Percentiles rank a stretch among this genome's conserved stretches.
These are phyloP conservation scores for Candida mesenterica DNA, from an alignment of 1,139 yeast genomes.

Conservation along the genomic window DNA sequence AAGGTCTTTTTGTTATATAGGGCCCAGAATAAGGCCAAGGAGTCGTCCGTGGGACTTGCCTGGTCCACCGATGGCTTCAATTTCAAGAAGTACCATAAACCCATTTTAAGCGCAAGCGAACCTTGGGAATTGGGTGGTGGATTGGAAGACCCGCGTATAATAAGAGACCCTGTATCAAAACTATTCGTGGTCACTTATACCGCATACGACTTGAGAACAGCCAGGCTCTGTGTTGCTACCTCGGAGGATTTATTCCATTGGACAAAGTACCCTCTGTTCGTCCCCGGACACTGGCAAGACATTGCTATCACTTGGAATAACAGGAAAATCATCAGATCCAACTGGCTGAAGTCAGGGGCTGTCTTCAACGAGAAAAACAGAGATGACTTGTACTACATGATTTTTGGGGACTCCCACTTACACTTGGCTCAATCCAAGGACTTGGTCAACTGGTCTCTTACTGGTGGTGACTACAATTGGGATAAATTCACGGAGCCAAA, in stretches of 20 bases:
- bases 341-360: slow-evolving; percentile 49
- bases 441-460: slow-evolving; percentile 34
- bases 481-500: slow-evolving; percentile 31
- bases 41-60: slow-evolving; percentile 41
- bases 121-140: slow-evolving; percentile 45
- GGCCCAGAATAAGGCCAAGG: slow-evolving; percentile 38
- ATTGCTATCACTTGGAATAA: slow-evolving; percentile 28
- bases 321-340: slow-evolving; percentile 24
- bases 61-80: slow-evolving; percentile 42
- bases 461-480: slow-evolving; percentile 19
- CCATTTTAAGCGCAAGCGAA: slow-evolving; percentile 39
- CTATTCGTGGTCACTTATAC: slow-evolving; percentile 43
- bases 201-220: slow-evolving; percentile 35
- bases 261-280: slow-evolving; percentile 40
- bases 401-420: slow-evolving; percentile 45
- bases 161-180: slow-evolving; percentile 36
- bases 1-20: slow-evolving; percentile 39
- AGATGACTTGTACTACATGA: slow-evolving; percentile 44
- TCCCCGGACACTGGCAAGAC: slow-evolving; percentile 35
- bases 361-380: slow-evolving; percentile 32
- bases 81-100: slow-evolving; percentile 32
- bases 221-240: slow-evolving; percentile 44
- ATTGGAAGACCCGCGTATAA: slow-evolving; percentile 45
- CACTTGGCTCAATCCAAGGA: slow-evolving; percentile 39
- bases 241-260: slow-evolving; percentile 40